A percentile compares a stretch with the other conserved stretches of the same genome.
Evolutionary conservation across 2,329 filamentous ascomycete genomes (phyloP).

Genomic region (Talaromyces piceae): DNA sequence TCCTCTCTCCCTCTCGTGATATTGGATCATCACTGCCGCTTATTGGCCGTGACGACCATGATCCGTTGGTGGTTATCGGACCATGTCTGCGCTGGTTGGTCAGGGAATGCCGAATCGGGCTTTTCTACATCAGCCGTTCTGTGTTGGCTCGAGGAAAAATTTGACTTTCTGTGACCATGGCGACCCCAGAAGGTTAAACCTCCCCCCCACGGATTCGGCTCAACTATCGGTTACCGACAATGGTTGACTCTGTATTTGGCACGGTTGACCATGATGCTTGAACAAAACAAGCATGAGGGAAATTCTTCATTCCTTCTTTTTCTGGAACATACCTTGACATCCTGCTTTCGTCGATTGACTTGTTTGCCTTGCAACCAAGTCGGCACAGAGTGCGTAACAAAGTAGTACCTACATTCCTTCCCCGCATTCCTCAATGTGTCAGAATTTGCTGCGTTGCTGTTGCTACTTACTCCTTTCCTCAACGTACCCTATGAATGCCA

Average conservation of each 20-base stretch:
- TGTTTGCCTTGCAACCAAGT: too few relatives aligned
- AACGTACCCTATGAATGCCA: too few relatives aligned
- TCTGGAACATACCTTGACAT: not conserved
- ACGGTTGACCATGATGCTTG: not conserved
- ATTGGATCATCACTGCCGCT: not conserved
- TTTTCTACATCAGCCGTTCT: not conserved
- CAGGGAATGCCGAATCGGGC: not conserved
- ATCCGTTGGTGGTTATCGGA: not conserved
- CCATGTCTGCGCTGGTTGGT: not conserved
- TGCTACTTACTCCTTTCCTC: conserved; percentile 27
- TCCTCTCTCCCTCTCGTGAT: too few relatives aligned
- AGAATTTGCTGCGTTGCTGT: conserved; percentile 14
- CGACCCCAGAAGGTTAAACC: not conserved
- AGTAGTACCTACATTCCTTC: not conserved
- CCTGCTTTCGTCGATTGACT: not conserved
- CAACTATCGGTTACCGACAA: too few relatives aligned
- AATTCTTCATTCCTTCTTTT: too few relatives aligned
- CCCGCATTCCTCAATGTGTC: not conserved
- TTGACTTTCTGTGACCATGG: not conserved
- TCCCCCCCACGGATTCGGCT: not conserved
- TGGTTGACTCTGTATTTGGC: not conserved
- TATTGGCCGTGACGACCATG: not conserved
- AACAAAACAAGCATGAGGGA: too few relatives aligned
- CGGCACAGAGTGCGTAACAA: too few relatives aligned
- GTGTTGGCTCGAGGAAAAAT: too few relatives aligned